These are phyloP conservation scores for Benincasa hispida DNA, from an alignment of 306 rosid genomes.

Conservation along the genomic window DNA sequence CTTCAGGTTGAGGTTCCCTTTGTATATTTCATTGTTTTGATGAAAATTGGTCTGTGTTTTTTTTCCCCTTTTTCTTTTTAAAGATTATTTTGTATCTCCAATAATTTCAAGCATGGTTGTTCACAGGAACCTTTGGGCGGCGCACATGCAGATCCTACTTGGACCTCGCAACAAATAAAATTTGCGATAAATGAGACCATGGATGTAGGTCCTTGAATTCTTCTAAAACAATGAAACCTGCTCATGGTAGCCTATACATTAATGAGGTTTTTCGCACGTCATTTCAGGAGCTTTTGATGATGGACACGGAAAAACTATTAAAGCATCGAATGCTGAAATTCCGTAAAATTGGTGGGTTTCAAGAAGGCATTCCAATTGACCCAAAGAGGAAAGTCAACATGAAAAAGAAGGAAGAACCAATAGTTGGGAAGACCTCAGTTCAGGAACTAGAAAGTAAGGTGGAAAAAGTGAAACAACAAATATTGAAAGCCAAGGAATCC, in stretches of 20 bases:
- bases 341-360: conserved; percentile 73
- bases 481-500: conserved; percentile 12
- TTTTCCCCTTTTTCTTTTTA: background rate
- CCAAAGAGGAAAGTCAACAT: conserved; percentile 46
- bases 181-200: conserved; percentile 55
- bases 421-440: conserved; percentile 8
- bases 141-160: conserved; percentile 73
- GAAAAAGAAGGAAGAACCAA: conserved; percentile 48
- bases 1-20: background rate
- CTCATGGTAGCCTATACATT: background rate
- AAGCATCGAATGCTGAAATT: conserved; percentile 64
- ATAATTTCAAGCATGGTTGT: background rate
- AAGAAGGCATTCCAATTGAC: conserved; percentile 64
- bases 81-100: background rate
- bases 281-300: conserved; percentile 53
- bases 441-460: conserved; percentile 9
- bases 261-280: background rate
- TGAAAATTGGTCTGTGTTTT: background rate
- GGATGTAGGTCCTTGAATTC: conserved; percentile 50
- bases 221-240: conserved; percentile 11
- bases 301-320: conserved; percentile 48
- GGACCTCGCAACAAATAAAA: conserved; percentile 85
- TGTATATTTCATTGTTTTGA: background rate
- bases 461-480: conserved; percentile 11
- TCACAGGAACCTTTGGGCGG: conserved; percentile 91